These are phyloP conservation scores for Parasarocladium wereldwijsianum DNA, from an alignment of 2,329 filamentous ascomycete species.

Conservation along the genomic window DNA sequence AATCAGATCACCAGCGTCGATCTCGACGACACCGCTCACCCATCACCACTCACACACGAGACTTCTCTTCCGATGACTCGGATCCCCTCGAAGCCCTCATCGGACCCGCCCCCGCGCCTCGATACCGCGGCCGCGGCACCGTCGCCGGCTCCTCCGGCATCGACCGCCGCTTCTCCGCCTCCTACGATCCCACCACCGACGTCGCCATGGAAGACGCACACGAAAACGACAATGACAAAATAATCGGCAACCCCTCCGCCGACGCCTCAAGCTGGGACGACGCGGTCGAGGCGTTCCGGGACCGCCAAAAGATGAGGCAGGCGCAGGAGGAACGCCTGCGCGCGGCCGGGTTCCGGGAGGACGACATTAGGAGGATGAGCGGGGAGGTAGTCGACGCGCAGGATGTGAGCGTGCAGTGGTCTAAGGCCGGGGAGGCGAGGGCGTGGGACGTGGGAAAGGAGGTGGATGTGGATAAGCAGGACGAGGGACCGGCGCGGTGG, in stretches of 20 bases:
- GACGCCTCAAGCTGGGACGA: conserved; percentile 52
- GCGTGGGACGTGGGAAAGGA: conserved; percentile 46
- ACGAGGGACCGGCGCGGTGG: too few relatives aligned
- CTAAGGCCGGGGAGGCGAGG: conserved; percentile 47
- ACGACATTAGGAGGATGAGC: conserved; percentile 45
- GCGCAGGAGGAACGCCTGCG: conserved; percentile 63
- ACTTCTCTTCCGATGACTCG: conserved; percentile 35
- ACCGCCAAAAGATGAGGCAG: conserved; percentile 64
- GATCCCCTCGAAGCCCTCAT: conserved; percentile 66
- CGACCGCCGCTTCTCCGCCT: conserved; percentile 63
- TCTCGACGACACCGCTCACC: too few relatives aligned
- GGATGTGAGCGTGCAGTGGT: conserved; percentile 55
- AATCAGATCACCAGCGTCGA: background rate
- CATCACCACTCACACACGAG: too few relatives aligned
- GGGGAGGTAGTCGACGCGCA: conserved; percentile 42
- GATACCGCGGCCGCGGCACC: conserved; percentile 53
- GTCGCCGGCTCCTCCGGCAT: conserved; percentile 50
- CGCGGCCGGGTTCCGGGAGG: conserved; percentile 64
- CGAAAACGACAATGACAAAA: conserved; percentile 23
- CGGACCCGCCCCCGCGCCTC: conserved; percentile 50
- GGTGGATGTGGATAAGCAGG: too few relatives aligned
- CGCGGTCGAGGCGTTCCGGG: conserved; percentile 61
- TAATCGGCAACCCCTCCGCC: conserved; percentile 33
- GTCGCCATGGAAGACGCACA: conserved; percentile 26
- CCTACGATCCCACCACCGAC: conserved; percentile 44